These are phyloP conservation scores for Trichoderma sp. DNA, from an alignment of 2,329 filamentous ascomycete genomes.

Conservation along the genomic window DNA sequence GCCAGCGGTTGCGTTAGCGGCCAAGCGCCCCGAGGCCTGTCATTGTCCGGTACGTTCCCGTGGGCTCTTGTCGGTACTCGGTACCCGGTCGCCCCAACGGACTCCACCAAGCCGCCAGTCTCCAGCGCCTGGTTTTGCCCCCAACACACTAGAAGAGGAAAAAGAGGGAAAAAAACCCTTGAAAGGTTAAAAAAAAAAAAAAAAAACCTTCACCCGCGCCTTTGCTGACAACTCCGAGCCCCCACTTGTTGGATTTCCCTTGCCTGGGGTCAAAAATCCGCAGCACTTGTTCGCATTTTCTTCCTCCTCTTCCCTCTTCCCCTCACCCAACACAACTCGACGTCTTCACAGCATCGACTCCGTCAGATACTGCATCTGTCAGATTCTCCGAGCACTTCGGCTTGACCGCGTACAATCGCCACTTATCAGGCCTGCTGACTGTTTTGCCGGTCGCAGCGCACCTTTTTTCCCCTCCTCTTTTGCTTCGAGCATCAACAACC, in stretches of 20 bases:
- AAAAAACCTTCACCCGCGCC: neutral
- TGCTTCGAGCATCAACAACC: neutral
- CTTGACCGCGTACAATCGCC: constrained; percentile 6
- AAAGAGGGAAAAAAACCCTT: neutral
- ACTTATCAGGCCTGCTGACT: constrained; percentile 28
- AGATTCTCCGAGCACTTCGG: constrained; percentile 29
- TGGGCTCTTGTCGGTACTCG: neutral
- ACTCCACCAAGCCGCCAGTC: neutral
- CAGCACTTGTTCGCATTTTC: constrained; percentile 1
- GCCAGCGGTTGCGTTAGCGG: constrained; percentile 5
- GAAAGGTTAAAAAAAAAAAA: neutral
- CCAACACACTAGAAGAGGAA: neutral
- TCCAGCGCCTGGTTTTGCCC: neutral
- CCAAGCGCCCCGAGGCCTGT: neutral
- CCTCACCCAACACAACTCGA: constrained; percentile 15
- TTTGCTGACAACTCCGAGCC: constrained; percentile 27
- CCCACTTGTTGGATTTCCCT: constrained; percentile 26
- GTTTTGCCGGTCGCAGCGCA: constrained; percentile 31
- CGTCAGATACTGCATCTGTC: constrained; percentile 25
- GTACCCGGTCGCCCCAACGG: neutral
- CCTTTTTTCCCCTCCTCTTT: neutral
- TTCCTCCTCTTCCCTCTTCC: constrained; percentile 16
- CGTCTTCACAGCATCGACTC: constrained; percentile 5
- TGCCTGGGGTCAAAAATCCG: constrained; percentile 27
- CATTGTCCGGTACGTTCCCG: neutral